Conservation (phyloP, 192 early-diverging fungal genomes). For the Podila clonocystis region DNA sequence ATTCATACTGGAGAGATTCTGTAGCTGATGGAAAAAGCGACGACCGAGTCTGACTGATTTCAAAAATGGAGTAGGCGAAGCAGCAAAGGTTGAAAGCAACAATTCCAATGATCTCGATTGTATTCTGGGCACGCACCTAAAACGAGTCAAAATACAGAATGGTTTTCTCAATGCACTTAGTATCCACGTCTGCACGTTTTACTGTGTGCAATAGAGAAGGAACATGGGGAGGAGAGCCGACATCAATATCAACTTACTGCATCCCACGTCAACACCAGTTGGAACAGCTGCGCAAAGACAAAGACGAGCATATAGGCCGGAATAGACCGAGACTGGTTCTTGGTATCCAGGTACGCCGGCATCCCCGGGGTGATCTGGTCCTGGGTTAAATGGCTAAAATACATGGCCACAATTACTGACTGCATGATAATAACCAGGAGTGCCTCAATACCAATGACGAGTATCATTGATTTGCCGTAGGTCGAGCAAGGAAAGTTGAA, state of each 20-base stretch:
- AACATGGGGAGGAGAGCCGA: not conserved
- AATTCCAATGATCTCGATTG: constrained; percentile 75
- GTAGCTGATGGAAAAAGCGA: constrained; percentile 19
- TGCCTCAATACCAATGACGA: constrained; percentile 29
- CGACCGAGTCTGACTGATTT: constrained; percentile 65
- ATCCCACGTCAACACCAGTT: constrained; percentile 72
- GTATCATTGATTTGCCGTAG: constrained; percentile 30
- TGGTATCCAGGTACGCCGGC: constrained; percentile 18
- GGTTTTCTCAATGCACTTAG: too few species aligned
- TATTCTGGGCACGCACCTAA: constrained; percentile 75
- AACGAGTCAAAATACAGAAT: not conserved
- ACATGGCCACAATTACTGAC: constrained; percentile 23
- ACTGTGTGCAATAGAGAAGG: not conserved
- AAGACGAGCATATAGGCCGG: constrained; percentile 81
- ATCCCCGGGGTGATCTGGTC: not conserved
- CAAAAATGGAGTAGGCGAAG: constrained; percentile 75
- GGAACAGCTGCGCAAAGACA: constrained; percentile 74
- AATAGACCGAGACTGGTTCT: constrained; percentile 51
- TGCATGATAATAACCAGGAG: constrained; percentile 46
- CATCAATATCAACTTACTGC: constrained; percentile 62
- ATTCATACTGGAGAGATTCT: not conserved
- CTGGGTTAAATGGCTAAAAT: constrained; percentile 16
- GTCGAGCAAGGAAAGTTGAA: constrained; percentile 29
- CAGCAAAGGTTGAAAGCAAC: constrained; percentile 76
- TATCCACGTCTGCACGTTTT: not conserved